Percentiles rank a stretch among this genome's conserved stretches.
phyloP scores from a whole-genome alignment of 2,329 filamentous ascomycete genomes.

The Scortechinia acanthostroma region DNA sequence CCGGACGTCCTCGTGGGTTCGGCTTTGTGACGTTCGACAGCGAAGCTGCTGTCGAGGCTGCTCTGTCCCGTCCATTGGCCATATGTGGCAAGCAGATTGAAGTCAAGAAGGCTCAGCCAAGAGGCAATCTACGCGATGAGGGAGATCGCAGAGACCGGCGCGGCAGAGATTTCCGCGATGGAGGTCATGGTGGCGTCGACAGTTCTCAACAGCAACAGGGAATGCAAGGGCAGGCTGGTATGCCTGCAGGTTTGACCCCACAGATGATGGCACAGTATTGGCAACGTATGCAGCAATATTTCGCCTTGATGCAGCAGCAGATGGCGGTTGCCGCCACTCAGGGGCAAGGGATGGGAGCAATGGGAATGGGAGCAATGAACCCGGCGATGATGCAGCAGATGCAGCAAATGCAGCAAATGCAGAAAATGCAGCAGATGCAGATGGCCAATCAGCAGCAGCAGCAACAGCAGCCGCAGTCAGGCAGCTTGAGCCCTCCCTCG shows the following conservation, averaged over 20 bases:
- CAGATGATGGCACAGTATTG: conserved; percentile 98
- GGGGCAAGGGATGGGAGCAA: not conserved
- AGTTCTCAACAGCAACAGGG: conserved; percentile 12
- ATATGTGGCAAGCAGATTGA: conserved; percentile 96
- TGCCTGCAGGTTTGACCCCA: conserved; percentile 71
- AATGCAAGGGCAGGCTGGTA: conserved; percentile 17
- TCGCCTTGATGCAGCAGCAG: conserved; percentile 88
- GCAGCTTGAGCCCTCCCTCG: not conserved
- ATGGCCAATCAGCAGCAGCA: not conserved
- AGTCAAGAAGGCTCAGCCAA: conserved; percentile 93
- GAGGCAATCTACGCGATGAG: conserved; percentile 88
- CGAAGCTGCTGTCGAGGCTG: conserved; percentile 87
- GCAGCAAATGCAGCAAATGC: conserved; percentile 56
- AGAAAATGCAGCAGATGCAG: conserved; percentile 1
- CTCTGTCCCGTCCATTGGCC: conserved; percentile 75
- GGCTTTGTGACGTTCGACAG: conserved; percentile 98
- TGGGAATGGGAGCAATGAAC: conserved; percentile 28
- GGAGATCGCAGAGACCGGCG: conserved; percentile 63
- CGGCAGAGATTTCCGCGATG: conserved; percentile 38
- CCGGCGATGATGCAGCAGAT: conserved; percentile 72
- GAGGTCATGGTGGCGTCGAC: conserved; percentile 26
- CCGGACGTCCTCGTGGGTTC: conserved; percentile 89
- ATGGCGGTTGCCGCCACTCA: conserved; percentile 68
- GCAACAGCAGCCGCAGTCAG: conserved; percentile 2
- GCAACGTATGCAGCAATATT: conserved; percentile 97